Conservation (phyloP, 371 early-diverging fungal genomes). For the Zychaea mexicana region DNA sequence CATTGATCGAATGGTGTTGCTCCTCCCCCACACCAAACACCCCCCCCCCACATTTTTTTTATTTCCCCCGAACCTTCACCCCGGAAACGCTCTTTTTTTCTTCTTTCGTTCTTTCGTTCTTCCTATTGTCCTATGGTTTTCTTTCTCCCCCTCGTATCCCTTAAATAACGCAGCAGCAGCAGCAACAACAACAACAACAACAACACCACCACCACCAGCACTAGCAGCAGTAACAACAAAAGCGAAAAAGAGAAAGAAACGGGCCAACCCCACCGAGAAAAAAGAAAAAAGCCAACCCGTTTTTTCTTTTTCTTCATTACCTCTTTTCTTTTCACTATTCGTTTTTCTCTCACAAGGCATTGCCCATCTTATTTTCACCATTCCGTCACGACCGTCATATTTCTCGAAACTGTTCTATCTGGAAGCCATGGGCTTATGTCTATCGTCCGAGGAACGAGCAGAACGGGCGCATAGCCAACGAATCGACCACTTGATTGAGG, state of each 20-base stretch:
- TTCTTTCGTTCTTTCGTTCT: not conserved
- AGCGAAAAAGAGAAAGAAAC: not conserved
- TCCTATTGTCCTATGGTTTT: conserved; percentile 3
- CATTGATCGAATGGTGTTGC: too few species aligned
- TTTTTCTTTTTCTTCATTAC: conserved; percentile 1
- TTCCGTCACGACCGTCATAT: conserved; percentile 14
- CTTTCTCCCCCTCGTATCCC: conserved; percentile 2
- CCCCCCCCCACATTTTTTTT: too few species aligned
- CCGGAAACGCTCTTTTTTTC: not conserved
- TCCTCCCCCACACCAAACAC: too few species aligned
- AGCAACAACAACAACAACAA: not conserved
- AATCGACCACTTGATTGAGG: conserved; percentile 65
- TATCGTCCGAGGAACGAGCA: conserved; percentile 65
- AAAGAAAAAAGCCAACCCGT: not conserved
- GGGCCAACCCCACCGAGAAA: not conserved
- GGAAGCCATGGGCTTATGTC: conserved; percentile 64
- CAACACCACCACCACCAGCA: not conserved
- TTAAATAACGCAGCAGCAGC: not conserved
- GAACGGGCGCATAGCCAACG: conserved; percentile 57
- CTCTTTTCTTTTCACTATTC: not conserved
- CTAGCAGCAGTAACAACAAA: too few species aligned
- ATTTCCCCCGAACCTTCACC: too few species aligned
- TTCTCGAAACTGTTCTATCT: conserved; percentile 14
- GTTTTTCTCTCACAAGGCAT: not conserved
- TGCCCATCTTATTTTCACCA: conserved; percentile 5